Evolutionary conservation across 2,329 filamentous ascomycete species (phyloP).

Genomic region (Albifimbria verrucaria): DNA sequence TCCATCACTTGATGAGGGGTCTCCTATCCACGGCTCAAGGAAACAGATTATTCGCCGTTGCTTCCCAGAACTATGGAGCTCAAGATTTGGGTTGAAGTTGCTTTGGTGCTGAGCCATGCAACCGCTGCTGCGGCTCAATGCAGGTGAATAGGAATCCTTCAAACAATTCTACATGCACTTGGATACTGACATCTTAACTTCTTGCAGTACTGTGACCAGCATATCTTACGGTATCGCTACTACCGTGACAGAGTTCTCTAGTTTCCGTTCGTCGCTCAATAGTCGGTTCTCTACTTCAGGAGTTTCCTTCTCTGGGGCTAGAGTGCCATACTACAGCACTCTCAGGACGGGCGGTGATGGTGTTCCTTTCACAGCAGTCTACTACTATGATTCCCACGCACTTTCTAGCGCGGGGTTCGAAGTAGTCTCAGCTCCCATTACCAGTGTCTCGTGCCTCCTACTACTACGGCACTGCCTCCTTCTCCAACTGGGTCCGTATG

Average conservation of each 20-base stretch:
- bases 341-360: slow-evolving; percentile 1
- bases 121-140: not conserved
- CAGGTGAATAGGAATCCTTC: not conserved
- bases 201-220: not conserved
- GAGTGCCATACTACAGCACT: slow-evolving; percentile 3
- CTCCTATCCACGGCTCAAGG: not conserved
- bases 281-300: not conserved
- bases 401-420: not conserved
- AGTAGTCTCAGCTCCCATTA: not conserved
- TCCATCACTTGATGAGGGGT: not conserved
- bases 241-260: slow-evolving; percentile 1
- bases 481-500: slow-evolving; percentile 11
- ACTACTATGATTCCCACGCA: slow-evolving; percentile 1
- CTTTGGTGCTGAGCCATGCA: not conserved
- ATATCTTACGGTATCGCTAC: not conserved
- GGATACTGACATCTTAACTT: not conserved
- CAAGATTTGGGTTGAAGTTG: not conserved
- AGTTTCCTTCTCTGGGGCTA: not conserved
- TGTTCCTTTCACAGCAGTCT: not conserved
- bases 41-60: too few species aligned
- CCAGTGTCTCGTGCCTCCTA: slow-evolving; percentile 5
- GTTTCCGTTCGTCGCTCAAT: slow-evolving; percentile 1
- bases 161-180: not conserved
- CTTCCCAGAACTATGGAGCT: not conserved
- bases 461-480: slow-evolving; percentile 6